These are phyloP conservation scores for Sphaceloma murrayae DNA, from an alignment of 2,329 filamentous ascomycete species.

Conservation along the genomic window DNA sequence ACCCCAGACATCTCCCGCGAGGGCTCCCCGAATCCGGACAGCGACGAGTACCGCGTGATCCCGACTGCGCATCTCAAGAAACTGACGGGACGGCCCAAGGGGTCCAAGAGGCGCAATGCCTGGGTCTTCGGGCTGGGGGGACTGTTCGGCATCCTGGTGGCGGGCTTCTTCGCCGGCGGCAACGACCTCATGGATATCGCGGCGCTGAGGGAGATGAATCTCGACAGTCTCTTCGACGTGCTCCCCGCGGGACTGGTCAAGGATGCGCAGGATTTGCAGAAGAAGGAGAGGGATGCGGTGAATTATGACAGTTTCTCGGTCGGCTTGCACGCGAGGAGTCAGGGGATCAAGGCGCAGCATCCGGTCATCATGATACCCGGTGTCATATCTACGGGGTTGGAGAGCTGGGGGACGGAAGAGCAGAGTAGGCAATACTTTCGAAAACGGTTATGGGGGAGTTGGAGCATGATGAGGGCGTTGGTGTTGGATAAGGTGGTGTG, in stretches of 20 bases:
- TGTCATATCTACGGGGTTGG: constrained; percentile 92
- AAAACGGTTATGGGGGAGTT: constrained; percentile 91
- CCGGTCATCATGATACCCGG: constrained; percentile 96
- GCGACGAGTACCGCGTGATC: constrained; percentile 43
- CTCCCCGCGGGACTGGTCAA: constrained; percentile 76
- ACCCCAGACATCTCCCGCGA: constrained; percentile 32
- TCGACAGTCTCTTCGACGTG: constrained; percentile 79
- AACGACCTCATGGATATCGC: constrained; percentile 86
- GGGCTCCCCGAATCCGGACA: constrained; percentile 28
- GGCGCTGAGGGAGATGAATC: constrained; percentile 56
- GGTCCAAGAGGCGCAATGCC: constrained; percentile 60
- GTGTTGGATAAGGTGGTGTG: constrained; percentile 87
- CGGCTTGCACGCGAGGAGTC: constrained; percentile 67
- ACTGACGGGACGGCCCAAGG: constrained; percentile 30
- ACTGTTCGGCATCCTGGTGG: constrained; percentile 79
- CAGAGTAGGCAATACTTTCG: constrained; percentile 82
- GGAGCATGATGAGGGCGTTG: constrained; percentile 96
- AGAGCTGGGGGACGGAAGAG: constrained; percentile 90
- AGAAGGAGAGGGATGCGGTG: constrained; percentile 77
- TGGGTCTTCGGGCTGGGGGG: constrained; percentile 83
- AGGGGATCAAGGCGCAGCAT: constrained; percentile 73
- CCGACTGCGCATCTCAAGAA: constrained; percentile 41
- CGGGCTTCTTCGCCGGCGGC: constrained; percentile 79
- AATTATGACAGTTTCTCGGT: constrained; percentile 92
- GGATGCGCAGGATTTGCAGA: constrained; percentile 79